phyloP scores from a whole-genome alignment of 345 rosid species.

The Populus alba region DNA sequence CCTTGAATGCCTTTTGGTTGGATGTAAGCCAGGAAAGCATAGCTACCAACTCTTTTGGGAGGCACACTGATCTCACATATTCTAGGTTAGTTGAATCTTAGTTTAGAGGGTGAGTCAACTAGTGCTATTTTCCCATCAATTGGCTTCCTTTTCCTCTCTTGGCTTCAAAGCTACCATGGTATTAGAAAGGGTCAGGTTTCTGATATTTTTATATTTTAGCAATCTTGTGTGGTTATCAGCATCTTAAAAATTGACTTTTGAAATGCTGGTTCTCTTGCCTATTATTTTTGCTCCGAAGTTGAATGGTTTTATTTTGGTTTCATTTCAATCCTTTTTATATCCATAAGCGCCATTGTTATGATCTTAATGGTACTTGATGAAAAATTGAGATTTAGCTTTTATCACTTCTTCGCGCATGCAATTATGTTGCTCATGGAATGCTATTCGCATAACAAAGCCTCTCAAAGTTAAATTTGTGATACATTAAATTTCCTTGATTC shows the following conservation, averaged over 20 bases:
- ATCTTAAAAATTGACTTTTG: too few relatives aligned
- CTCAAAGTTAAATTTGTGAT: slow-evolving; percentile 1
- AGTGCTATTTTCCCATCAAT: not conserved
- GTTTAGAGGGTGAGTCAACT: not conserved
- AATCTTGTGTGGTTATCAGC: not conserved
- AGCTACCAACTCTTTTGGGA: not conserved
- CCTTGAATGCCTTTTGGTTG: not conserved
- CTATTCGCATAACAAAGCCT: not conserved
- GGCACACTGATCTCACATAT: not conserved
- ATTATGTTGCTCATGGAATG: not conserved
- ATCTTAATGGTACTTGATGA: not conserved
- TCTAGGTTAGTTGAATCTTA: not conserved
- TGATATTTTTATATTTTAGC: not conserved
- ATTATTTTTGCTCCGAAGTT: not conserved
- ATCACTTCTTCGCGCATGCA: not conserved
- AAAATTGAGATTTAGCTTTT: not conserved
- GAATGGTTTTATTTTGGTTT: not conserved
- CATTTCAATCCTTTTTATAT: not conserved
- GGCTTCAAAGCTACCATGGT: not conserved
- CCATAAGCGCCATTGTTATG: not conserved
- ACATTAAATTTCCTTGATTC: slow-evolving; percentile 2
- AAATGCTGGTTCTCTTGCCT: not conserved
- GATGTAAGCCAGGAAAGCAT: not conserved
- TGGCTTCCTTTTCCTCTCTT: not conserved
- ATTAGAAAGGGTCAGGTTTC: not conserved